Evolutionary conservation across 352 stramenopile species (phyloP), one percentile per base, ranked within the genome.

Genomic region (Lagenidium giganteum): DNA sequence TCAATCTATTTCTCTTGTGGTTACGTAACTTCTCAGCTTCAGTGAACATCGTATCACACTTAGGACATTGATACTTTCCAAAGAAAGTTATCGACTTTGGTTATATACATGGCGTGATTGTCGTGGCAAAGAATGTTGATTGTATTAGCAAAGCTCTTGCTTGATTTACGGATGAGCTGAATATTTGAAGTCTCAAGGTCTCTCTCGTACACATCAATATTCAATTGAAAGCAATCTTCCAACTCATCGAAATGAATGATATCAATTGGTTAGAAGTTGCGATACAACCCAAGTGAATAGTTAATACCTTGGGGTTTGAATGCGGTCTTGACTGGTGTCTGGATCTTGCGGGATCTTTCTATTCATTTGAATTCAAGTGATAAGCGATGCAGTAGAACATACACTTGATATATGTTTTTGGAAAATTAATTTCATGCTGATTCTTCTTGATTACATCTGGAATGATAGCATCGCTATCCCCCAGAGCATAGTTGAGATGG

Each of bases 21-120:
- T 42, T 34, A 22, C 16, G 5, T 18, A 65, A 43, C 14, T 47
- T 49, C 7, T 54, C 29, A 8, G 6, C 44, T 21, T 16, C 48
- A 14, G 22, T 18, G 33, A 65, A 65, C 3, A 61, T 20, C 41
- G 43, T 52, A 33, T 34, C 32, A 44, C 51, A 59, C 20, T 41
- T 42, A 12, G 27, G 2, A 23, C 50, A 58, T 18, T 21, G 26
- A 44, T 53, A 45, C n/a, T 51, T 58, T 6, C 28, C 22, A 8
- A 7, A 48, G n/a, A 29, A 58, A 26, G 13, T 29, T 30, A 17
- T 47, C 32, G 23, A 49, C 8, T 17, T 38, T 16, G 20, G 50
- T 38, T 14, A 65, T 61, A 34, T 65, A 65, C 27, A 64, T 49
- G 16, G 55, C 55, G 34, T 65, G 56, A 14, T 31, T 39, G 3